Evolutionary conservation across 345 rosid genomes (phyloP).

Genomic region (Geranium rotundifolium): DNA sequence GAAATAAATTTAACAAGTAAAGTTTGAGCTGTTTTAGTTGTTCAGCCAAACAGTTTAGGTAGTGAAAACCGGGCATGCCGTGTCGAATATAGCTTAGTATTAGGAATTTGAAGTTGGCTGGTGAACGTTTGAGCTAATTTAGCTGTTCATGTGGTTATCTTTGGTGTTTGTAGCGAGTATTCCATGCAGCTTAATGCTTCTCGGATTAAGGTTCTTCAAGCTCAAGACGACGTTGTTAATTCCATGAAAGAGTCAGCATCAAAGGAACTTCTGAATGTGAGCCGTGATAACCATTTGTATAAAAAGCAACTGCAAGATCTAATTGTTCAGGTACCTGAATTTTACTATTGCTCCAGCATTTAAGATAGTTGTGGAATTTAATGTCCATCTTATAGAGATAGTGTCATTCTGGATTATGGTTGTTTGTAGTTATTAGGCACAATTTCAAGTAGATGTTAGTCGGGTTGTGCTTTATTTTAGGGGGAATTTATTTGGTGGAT

Average conservation of each 20-base stretch:
- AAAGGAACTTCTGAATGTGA: slow-evolving; percentile 66
- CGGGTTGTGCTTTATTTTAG: no score
- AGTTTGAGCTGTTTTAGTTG: not conserved
- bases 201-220: slow-evolving; percentile 90
- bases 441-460: no score
- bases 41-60: not conserved
- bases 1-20: no score
- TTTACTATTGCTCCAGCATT: not conserved
- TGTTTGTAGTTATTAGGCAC: not conserved
- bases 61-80: not conserved
- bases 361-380: not conserved
- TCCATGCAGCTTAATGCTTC: slow-evolving; percentile 98
- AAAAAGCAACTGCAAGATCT: slow-evolving; percentile 58
- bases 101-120: no score
- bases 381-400: not conserved
- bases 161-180: slow-evolving; percentile 53
- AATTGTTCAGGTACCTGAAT: slow-evolving; percentile 63
- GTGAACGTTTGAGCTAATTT: no score
- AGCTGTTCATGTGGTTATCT: not conserved
- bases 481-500: no score
- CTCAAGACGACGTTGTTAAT: slow-evolving; percentile 90
- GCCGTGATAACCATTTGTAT: slow-evolving; percentile 46
- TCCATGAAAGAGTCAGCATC: slow-evolving; percentile 73
- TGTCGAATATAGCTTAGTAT: not conserved
- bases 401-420: not conserved